Percentiles rank a stretch among this genome's conserved stretches.
phyloP scores from a whole-genome alignment of 805 yeast species.

The Suhomyces xylopsoci region DNA sequence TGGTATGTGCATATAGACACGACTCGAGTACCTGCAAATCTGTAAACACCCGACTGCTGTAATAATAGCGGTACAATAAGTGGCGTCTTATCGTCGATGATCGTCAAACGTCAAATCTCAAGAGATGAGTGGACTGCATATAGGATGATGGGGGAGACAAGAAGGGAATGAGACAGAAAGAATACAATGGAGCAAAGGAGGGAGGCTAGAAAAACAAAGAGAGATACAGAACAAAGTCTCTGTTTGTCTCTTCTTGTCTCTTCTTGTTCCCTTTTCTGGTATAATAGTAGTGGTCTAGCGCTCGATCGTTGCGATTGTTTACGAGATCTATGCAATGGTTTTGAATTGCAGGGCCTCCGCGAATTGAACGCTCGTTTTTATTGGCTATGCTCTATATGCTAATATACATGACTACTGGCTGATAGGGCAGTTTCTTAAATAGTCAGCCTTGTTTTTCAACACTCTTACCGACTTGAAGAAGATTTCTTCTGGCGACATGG shows the following conservation, averaged over 20 bases:
- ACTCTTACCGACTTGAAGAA: constrained; percentile 87
- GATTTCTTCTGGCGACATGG: constrained; percentile 95
- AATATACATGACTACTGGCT: constrained; percentile 39
- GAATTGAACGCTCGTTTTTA: background rate
- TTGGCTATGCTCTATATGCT: constrained; percentile 1
- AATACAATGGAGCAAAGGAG: too few species aligned
- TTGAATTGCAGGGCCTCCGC: background rate
- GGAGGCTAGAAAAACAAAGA: too few species aligned
- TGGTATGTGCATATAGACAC: background rate
- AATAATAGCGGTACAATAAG: background rate
- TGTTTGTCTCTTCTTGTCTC: too few species aligned
- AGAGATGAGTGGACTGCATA: background rate
- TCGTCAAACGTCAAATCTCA: background rate
- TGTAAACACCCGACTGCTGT: background rate
- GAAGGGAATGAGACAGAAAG: background rate
- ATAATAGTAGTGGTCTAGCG: background rate
- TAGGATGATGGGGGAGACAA: too few species aligned
- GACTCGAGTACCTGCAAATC: background rate
- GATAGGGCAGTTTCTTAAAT: constrained; percentile 75
- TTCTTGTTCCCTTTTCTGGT: background rate
- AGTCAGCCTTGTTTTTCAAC: constrained; percentile 79
- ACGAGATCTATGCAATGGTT: background rate
- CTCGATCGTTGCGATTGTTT: background rate
- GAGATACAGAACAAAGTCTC: too few species aligned
- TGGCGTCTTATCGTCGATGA: background rate